These are phyloP conservation scores for Triticum timopheevii DNA, from an alignment of 176 grass and related monocot species.

Conservation along the genomic window DNA sequence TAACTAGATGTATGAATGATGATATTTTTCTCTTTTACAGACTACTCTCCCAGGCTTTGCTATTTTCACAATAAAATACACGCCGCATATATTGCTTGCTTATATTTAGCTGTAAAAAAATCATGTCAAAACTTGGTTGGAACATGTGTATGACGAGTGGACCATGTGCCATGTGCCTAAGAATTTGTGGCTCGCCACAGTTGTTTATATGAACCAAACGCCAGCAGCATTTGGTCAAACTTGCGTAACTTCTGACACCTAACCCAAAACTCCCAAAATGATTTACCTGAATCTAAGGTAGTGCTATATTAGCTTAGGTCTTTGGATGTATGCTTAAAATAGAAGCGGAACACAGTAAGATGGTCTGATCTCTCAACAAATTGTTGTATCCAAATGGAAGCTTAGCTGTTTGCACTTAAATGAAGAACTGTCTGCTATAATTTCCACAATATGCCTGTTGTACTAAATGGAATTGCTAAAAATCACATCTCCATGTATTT, in stretches of 20 bases:
- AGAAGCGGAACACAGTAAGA: neutral
- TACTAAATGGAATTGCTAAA: neutral
- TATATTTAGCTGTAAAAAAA: conserved; percentile 1
- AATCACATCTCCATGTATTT: neutral
- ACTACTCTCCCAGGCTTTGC: conserved; percentile 21
- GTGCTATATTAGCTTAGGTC: conserved; percentile 18
- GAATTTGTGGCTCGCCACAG: neutral
- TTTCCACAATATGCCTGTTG: conserved; percentile 3
- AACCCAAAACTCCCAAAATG: neutral
- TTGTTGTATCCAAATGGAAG: conserved; percentile 18
- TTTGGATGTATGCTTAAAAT: conserved; percentile 4
- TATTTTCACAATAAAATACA: conserved; percentile 12
- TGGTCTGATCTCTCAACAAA: neutral
- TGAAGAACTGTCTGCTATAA: neutral
- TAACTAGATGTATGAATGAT: conserved; percentile 83
- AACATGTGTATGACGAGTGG: neutral
- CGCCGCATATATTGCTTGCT: neutral
- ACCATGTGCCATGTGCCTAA: neutral
- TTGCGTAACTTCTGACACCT: neutral
- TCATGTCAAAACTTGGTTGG: neutral
- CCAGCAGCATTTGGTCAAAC: neutral
- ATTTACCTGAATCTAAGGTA: conserved; percentile 6
- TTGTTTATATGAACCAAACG: conserved; percentile 1
- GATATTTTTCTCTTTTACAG: conserved; percentile 26
- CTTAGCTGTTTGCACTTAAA: neutral